phyloP scores from a whole-genome alignment of 305 asterid genomes.

The Solanum chacoense region DNA sequence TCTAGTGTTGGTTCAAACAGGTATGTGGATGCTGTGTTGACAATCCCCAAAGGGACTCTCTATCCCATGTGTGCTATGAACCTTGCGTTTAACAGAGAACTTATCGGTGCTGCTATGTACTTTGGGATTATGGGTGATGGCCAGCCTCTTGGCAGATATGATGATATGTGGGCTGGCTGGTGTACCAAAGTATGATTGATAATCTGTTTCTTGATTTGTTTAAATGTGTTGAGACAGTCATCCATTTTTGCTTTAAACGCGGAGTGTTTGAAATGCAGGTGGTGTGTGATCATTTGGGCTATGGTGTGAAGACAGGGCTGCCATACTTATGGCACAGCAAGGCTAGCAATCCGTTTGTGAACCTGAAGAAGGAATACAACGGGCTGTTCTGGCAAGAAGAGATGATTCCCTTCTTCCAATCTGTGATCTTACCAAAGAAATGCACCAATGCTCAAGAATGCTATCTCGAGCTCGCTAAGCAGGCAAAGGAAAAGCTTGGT shows the following conservation, averaged over 20 bases:
- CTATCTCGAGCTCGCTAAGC: constrained; percentile 35
- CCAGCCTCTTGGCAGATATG: constrained; percentile 52
- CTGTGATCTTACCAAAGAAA: constrained; percentile 27
- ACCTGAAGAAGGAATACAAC: constrained; percentile 43
- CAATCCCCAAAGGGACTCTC: constrained; percentile 49
- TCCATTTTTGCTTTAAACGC: not conserved
- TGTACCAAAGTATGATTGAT: constrained; percentile 28
- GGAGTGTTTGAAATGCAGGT: constrained; percentile 18
- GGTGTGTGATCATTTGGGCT: constrained; percentile 44
- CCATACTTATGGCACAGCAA: constrained; percentile 59
- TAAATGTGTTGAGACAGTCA: not conserved
- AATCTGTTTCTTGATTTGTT: not conserved
- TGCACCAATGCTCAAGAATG: constrained; percentile 43
- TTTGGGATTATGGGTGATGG: constrained; percentile 62
- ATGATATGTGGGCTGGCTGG: constrained; percentile 75
- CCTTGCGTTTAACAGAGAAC: constrained; percentile 45
- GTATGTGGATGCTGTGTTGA: constrained; percentile 46
- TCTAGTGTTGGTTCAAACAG: constrained; percentile 9
- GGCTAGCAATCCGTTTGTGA: constrained; percentile 57
- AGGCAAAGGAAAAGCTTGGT: constrained; percentile 39
- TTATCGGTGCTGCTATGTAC: constrained; percentile 54
- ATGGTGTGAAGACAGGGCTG: constrained; percentile 46
- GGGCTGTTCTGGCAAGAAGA: constrained; percentile 60
- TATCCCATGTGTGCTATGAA: constrained; percentile 68
- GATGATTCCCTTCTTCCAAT: constrained; percentile 50